Evolutionary conservation across 345 rosid genomes (phyloP).

Genomic region (Sapria himalayana): DNA sequence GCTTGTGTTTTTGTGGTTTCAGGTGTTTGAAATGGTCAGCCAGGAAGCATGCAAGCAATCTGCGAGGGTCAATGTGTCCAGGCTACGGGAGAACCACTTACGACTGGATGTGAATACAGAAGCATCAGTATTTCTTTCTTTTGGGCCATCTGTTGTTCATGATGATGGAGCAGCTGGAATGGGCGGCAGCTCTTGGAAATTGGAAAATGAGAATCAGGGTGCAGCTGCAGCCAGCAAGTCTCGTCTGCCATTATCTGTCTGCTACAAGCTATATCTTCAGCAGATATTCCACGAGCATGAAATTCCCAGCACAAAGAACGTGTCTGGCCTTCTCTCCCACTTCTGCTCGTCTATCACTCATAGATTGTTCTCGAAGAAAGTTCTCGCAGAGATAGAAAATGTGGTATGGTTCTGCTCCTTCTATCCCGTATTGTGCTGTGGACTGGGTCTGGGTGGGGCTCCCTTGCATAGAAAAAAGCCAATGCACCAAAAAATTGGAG

Average conservation of each 20-base stretch:
- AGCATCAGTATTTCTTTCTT: slow-evolving; percentile 49
- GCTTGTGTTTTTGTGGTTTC: slow-evolving; percentile 11
- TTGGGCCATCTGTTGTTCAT: slow-evolving; percentile 27
- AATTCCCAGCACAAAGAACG: slow-evolving; percentile 32
- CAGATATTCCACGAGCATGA: slow-evolving; percentile 57
- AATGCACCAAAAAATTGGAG: too few relatives aligned
- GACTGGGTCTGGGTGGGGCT: too few relatives aligned
- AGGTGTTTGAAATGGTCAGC: slow-evolving; percentile 72
- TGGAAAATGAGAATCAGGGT: too few relatives aligned
- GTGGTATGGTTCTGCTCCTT: slow-evolving; percentile 30
- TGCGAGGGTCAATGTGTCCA: slow-evolving; percentile 52
- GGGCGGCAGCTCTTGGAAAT: slow-evolving; percentile 10
- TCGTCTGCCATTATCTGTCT: too few relatives aligned
- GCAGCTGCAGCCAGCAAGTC: too few relatives aligned
- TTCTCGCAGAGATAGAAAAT: slow-evolving; percentile 47
- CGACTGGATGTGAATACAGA: slow-evolving; percentile 58
- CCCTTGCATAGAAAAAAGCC: too few relatives aligned
- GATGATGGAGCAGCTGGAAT: slow-evolving; percentile 17
- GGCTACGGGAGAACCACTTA: slow-evolving; percentile 61
- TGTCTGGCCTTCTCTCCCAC: slow-evolving; percentile 54
- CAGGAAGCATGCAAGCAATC: slow-evolving; percentile 65
- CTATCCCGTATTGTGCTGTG: too few relatives aligned
- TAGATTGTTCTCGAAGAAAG: slow-evolving; percentile 61
- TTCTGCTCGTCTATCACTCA: slow-evolving; percentile 77
- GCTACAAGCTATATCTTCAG: slow-evolving; percentile 68